Conservation (phyloP, 2,329 filamentous ascomycete species). For the Scedosporium boydii region DNA sequence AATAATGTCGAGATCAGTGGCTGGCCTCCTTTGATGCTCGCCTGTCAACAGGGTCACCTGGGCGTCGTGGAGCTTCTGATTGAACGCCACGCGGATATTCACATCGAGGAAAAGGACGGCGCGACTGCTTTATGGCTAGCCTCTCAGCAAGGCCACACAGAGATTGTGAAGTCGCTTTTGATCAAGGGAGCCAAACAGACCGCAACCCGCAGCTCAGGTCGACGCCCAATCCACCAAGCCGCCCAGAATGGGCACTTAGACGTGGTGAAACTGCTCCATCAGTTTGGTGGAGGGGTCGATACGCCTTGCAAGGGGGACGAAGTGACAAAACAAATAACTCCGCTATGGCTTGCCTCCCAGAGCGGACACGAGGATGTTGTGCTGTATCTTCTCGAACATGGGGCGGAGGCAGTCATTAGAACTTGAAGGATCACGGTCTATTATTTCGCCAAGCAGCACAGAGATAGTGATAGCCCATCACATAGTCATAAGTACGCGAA, state of each 20-base stretch:
- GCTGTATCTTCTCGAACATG: no score
- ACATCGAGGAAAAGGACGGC: background rate
- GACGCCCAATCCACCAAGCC: background rate
- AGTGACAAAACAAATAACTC: no score
- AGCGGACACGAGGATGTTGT: no score
- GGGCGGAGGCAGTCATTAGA: no score
- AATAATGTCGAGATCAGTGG: background rate
- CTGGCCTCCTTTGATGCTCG: background rate
- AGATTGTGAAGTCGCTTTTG: background rate
- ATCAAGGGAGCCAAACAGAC: background rate
- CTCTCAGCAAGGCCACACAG: background rate
- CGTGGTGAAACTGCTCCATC: background rate
- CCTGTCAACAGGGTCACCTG: background rate
- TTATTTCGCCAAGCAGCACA: no score
- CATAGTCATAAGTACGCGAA: no score
- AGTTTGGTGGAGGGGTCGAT: background rate
- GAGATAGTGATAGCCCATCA: no score
- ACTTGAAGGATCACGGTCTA: no score
- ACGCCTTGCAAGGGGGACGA: no score
- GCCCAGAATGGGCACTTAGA: background rate
- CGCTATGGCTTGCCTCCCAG: no score
- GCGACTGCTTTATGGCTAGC: background rate
- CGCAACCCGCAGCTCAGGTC: background rate
- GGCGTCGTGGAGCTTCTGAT: background rate
- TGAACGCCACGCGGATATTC: background rate